Base-by-base conservation (phyloP, 208 protist genomes). In the Crithidia thermophila region DNA sequence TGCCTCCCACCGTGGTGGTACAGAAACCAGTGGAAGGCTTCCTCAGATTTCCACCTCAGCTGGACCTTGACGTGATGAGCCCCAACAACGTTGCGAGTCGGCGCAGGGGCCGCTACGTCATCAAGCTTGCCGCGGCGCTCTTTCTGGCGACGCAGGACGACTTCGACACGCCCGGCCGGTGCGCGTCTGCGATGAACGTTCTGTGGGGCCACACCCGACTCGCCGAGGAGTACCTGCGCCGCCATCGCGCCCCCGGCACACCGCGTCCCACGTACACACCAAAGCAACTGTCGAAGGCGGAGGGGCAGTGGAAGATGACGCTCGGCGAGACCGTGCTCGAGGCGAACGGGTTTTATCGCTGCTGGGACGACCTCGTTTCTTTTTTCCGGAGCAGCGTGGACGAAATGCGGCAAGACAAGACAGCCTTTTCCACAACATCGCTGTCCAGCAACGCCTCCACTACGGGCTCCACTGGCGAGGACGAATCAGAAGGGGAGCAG, bases 71-170 rank as follows among this genome's bases (percentile, higher is more conserved):
- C 40, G 18, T 27, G 27, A 39, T 5, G 14, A 57, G 33, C n/a
- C 4, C 3, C 16, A 36, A 34, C 11, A 57, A 78, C 37, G 46
- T 31, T n/a, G 64, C 75, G 21, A 21, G n/a, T 9, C 56, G 58
- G 20, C 72, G 75, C 14, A 76, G 73, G 25, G 76, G 83, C 18
- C 62, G 72, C 31, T 85, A 60, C 49, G 72, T 81, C 18, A 81
- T 85, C 36, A 88, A 83, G 63, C 61, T 83, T 5, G 76, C 72
- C 14, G 56, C 79, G 16, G 72, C 72, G 3, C 49, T 88, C 11
- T 85, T 67, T 50, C 75, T 88, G 23, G 60, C 62, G 14, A 28
- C 16, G 42, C 67, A 57, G 27, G 57, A 58, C 18, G 59, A 58
- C 34, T 63, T 34, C 56, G 62, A 68, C 31, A 64, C 47, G 4